A percentile compares a stretch with the other conserved stretches of the same genome.
phyloP scores from a whole-genome alignment of 495 filamentous ascomycete species.

The Talaromyces trachyspermus region DNA sequence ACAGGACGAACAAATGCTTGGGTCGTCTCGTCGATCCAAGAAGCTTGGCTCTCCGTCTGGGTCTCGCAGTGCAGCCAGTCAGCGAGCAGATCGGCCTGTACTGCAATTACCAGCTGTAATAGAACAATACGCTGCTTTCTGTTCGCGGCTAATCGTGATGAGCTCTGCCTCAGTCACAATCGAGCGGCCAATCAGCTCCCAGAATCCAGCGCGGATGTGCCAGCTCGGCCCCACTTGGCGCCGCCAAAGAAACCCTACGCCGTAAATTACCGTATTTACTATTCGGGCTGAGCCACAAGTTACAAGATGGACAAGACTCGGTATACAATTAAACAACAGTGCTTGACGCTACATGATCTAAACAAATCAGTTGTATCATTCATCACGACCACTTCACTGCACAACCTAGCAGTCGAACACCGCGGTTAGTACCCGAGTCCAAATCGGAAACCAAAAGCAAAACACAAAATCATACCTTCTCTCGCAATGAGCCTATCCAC shows the following conservation, averaged over 20 bases:
- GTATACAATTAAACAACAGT: background rate
- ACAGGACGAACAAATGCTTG: background rate
- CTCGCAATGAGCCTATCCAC: constrained; percentile 85
- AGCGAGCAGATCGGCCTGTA: background rate
- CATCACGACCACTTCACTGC: constrained; percentile 12
- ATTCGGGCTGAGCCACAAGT: too few species aligned
- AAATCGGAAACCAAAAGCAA: background rate
- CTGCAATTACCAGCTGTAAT: too few species aligned
- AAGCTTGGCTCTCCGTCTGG: background rate
- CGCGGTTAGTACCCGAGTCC: background rate
- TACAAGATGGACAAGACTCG: too few species aligned
- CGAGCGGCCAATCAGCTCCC: background rate
- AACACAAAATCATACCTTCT: constrained; percentile 71
- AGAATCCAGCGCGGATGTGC: background rate
- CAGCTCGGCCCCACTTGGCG: too few species aligned
- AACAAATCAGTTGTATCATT: background rate
- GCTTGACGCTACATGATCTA: constrained; percentile 11
- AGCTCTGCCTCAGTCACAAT: constrained; percentile 2
- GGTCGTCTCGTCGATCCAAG: background rate
- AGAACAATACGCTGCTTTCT: too few species aligned
- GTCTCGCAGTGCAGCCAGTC: background rate
- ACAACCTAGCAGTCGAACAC: constrained; percentile 10
- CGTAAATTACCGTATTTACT: too few species aligned
- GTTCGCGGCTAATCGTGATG: too few species aligned
- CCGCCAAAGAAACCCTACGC: too few species aligned